Evolutionary conservation across 441 rosid genomes (phyloP).

Genomic region (Gossypium laxum): DNA sequence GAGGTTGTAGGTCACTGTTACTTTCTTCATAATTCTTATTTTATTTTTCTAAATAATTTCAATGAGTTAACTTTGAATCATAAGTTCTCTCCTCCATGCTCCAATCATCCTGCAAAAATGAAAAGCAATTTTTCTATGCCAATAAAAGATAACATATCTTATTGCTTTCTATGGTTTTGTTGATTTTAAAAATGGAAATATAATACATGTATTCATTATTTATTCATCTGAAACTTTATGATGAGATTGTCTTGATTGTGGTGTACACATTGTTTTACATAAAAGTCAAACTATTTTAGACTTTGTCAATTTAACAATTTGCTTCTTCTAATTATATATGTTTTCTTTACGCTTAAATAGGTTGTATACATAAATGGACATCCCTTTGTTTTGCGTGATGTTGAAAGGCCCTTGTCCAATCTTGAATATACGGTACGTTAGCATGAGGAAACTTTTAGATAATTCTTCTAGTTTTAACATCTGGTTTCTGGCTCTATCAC

Average conservation of each 20-base stretch:
- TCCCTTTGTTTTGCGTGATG: conserved; percentile 96
- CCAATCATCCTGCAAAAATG: not conserved
- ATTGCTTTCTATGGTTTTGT: not conserved
- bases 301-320: not conserved
- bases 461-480: not conserved
- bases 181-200: not conserved
- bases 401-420: conserved; percentile 88
- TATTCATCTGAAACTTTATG: not conserved
- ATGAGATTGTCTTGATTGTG: not conserved
- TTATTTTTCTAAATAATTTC: not conserved
- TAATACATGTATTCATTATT: not conserved
- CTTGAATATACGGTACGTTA: conserved; percentile 82
- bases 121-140: not conserved
- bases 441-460: conserved; percentile 4
- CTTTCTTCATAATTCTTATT: not conserved
- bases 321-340: conserved; percentile 11
- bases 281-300: conserved; percentile 4
- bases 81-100: not conserved
- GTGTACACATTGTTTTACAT: not conserved
- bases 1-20: not conserved
- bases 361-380: conserved; percentile 88
- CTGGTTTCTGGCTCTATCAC: not conserved
- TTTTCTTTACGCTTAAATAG: conserved; percentile 33
- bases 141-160: not conserved
- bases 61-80: not conserved